These are phyloP conservation scores for Colletotrichum endophyticum DNA, from an alignment of 2,329 filamentous ascomycete species.

Conservation along the genomic window DNA sequence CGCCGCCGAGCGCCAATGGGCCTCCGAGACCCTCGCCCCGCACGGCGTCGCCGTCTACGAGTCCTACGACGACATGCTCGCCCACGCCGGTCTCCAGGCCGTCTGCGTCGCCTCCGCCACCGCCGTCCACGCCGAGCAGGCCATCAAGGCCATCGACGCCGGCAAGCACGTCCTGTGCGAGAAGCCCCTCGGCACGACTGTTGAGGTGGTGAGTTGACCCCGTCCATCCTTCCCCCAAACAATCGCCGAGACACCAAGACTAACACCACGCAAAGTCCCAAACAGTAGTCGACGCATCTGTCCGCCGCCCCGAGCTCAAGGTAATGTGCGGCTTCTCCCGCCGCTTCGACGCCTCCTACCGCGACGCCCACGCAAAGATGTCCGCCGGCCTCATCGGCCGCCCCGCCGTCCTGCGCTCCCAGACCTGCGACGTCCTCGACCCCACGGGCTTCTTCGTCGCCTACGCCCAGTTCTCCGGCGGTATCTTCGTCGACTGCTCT, in stretches of 20 bases:
- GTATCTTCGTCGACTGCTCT: slow-evolving; percentile 74
- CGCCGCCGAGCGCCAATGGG: slow-evolving; percentile 47
- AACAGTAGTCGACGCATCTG: slow-evolving; percentile 62
- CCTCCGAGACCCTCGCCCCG: slow-evolving; percentile 44
- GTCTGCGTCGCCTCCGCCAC: slow-evolving; percentile 47
- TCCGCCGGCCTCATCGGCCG: slow-evolving; percentile 61
- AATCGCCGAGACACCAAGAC: background rate
- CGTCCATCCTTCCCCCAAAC: background rate
- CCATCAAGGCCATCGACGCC: slow-evolving; percentile 59
- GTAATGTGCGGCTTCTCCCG: slow-evolving; percentile 55
- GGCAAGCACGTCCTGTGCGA: slow-evolving; percentile 64
- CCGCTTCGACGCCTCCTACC: slow-evolving; percentile 68
- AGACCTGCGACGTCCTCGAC: slow-evolving; percentile 72
- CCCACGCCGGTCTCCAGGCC: slow-evolving; percentile 39
- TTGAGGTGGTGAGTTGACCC: slow-evolving; percentile 56
- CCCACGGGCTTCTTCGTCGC: slow-evolving; percentile 71
- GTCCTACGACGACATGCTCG: slow-evolving; percentile 51
- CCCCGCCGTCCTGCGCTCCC: slow-evolving; percentile 64
- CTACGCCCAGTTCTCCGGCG: slow-evolving; percentile 69
- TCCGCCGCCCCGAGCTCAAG: slow-evolving; percentile 62
- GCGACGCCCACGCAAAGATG: slow-evolving; percentile 60
- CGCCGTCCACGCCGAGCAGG: slow-evolving; percentile 62
- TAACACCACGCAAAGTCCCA: slow-evolving; percentile 49
- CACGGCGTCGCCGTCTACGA: slow-evolving; percentile 49
- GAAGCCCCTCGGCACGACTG: slow-evolving; percentile 63